phyloP scores from a whole-genome alignment of 2,329 filamentous ascomycete genomes.

The Conoideocrella luteorostrata region DNA sequence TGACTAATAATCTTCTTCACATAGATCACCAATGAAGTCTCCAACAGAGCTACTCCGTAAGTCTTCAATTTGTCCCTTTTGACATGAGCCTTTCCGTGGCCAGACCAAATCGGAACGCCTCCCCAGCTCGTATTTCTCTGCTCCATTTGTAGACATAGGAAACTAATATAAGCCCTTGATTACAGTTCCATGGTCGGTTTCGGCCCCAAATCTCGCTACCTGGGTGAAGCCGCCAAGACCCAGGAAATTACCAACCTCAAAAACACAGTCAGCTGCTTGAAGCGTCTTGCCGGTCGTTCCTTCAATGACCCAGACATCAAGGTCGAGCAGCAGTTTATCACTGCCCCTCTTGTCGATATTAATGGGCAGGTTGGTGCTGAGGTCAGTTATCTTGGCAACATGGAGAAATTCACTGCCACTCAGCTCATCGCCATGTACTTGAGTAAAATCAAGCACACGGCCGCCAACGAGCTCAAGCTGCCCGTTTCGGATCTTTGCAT shows the following conservation, averaged over 20 bases:
- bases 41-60: conserved; percentile 96
- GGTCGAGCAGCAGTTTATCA: conserved; percentile 87
- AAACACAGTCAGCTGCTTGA: conserved; percentile 91
- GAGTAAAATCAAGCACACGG: conserved; percentile 87
- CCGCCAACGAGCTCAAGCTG: conserved; percentile 78
- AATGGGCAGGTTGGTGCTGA: conserved; percentile 93
- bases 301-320: conserved; percentile 87
- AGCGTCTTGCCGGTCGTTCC: conserved; percentile 82
- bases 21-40: conserved; percentile 97
- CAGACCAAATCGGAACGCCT: too few relatives aligned
- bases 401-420: conserved; percentile 89
- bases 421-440: conserved; percentile 95
- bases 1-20: conserved; percentile 5
- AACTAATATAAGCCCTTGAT: neutral
- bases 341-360: conserved; percentile 78
- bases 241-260: conserved; percentile 99
- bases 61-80: conserved; percentile 34
- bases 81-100: too few relatives aligned
- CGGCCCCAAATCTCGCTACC: conserved; percentile 85
- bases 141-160: neutral
- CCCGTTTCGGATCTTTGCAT: conserved; percentile 91
- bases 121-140: conserved; percentile 8
- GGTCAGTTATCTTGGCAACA: conserved; percentile 88
- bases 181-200: conserved; percentile 86
- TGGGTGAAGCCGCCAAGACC: conserved; percentile 94